phyloP scores from a whole-genome alignment of 345 rosid species.

The Adansonia digitata region DNA sequence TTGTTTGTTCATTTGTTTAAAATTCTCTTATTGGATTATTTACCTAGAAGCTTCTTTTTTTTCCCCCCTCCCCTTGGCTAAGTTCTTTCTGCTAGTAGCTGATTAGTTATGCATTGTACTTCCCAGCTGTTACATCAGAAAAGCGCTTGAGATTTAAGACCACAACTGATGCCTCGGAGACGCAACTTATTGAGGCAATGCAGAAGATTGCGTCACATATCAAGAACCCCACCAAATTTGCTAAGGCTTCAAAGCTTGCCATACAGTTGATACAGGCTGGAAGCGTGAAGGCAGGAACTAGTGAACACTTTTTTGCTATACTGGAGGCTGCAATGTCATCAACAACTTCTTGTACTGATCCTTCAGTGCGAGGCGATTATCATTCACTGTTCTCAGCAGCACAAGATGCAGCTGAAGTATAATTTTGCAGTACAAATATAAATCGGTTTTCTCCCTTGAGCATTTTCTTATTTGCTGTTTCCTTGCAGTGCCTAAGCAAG shows the following conservation, averaged over 20 bases:
- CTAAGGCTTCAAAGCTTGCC: constrained; percentile 91
- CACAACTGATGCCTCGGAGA: constrained; percentile 79
- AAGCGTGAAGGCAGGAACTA: constrained; percentile 79
- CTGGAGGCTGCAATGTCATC: constrained; percentile 87
- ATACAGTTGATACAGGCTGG: constrained; percentile 84
- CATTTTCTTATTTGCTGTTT: constrained; percentile 15
- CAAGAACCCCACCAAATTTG: constrained; percentile 62
- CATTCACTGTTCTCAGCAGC: constrained; percentile 79
- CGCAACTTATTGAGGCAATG: constrained; percentile 85
- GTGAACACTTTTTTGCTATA: constrained; percentile 62
- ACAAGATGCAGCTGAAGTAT: constrained; percentile 79
- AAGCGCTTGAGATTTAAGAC: constrained; percentile 83
- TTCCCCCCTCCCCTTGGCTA: background rate
- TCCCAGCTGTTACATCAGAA: constrained; percentile 33
- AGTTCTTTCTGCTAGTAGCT: background rate
- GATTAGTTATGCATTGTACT: background rate
- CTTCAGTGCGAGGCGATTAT: constrained; percentile 58
- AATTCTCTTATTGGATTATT: background rate
- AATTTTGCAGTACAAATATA: background rate
- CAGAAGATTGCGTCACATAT: constrained; percentile 87
- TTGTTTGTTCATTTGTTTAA: background rate
- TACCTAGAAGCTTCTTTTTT: background rate
- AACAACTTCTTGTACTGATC: constrained; percentile 67
- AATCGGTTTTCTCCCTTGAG: constrained; percentile 10
- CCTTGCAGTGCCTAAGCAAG: constrained; percentile 57